phyloP scores from a whole-genome alignment of 2,329 filamentous ascomycete species.

The Lecanoromycetidae sp. region DNA sequence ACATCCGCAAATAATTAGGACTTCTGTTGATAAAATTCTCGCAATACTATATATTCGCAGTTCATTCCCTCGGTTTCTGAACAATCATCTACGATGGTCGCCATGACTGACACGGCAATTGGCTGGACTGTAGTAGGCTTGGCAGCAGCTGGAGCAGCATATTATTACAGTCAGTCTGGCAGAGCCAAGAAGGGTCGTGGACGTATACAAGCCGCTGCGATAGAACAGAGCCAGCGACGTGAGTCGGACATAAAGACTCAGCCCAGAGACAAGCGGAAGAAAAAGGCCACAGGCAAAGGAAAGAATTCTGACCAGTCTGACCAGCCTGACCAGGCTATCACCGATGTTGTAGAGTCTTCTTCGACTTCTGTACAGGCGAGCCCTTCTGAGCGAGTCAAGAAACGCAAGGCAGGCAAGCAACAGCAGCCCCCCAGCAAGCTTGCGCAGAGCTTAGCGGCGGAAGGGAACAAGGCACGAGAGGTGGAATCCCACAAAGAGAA shows the following conservation, averaged over 20 bases:
- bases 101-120: conserved; percentile 21
- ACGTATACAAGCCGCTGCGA: conserved; percentile 6
- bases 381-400: conserved; percentile 22
- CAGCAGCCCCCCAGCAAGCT: conserved; percentile 12
- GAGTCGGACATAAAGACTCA: conserved; percentile 15
- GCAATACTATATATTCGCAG: too few relatives aligned
- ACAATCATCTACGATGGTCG: background rate
- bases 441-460: conserved; percentile 20
- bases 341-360: conserved; percentile 15
- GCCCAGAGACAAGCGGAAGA: conserved; percentile 18
- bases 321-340: conserved; percentile 15
- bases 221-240: conserved; percentile 14
- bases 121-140: conserved; percentile 21
- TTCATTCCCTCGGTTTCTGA: background rate
- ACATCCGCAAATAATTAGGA: too few relatives aligned
- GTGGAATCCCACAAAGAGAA: conserved; percentile 24
- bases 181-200: conserved; percentile 15
- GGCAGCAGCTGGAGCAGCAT: conserved; percentile 18
- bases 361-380: conserved; percentile 6
- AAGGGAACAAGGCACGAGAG: conserved; percentile 14
- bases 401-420: conserved; percentile 22
- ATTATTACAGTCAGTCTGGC: conserved; percentile 20
- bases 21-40: too few relatives aligned
- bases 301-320: conserved; percentile 13
- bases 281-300: conserved; percentile 14